Conservation (phyloP, 345 rosid genomes). For the Erodium maritimum region DNA sequence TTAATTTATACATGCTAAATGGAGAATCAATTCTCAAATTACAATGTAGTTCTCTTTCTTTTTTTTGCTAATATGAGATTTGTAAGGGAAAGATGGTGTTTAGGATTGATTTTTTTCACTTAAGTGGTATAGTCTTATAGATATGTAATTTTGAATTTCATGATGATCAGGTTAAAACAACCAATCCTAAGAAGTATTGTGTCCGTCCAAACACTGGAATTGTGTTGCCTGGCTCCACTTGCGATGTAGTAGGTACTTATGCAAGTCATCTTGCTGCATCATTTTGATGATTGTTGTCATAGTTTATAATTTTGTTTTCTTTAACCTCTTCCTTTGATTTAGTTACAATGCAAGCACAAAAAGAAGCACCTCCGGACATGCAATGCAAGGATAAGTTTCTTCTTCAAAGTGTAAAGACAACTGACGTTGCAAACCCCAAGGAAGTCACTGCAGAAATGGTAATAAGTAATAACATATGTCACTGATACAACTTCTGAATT, state of each 20-base stretch:
- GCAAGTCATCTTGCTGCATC: constrained; percentile 1
- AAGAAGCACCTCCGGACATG: constrained; percentile 65
- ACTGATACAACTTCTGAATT: neutral
- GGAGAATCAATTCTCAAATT: too few relatives aligned
- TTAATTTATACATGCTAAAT: too few relatives aligned
- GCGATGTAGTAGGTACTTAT: constrained; percentile 40
- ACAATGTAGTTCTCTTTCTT: too few relatives aligned
- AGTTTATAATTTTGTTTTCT: constrained; percentile 6
- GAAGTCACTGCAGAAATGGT: constrained; percentile 73
- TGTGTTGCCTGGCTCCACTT: constrained; percentile 54
- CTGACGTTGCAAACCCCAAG: constrained; percentile 37
- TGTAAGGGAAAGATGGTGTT: neutral
- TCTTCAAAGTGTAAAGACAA: constrained; percentile 53
- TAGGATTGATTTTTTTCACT: constrained; percentile 1
- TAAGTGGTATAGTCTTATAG: too few relatives aligned
- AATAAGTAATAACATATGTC: neutral
- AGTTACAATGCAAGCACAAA: constrained; percentile 86
- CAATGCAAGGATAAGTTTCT: constrained; percentile 80
- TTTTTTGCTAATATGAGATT: too few relatives aligned
- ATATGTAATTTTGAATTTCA: neutral
- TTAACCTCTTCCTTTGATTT: neutral
- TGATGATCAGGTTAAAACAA: constrained; percentile 60
- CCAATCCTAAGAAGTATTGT: constrained; percentile 74
- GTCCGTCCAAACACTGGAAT: constrained; percentile 76
- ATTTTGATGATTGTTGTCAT: neutral